These are phyloP conservation scores for Gloeopeniophorella convolvens DNA, from an alignment of 768 basidiomycete species.

Conservation along the genomic window DNA sequence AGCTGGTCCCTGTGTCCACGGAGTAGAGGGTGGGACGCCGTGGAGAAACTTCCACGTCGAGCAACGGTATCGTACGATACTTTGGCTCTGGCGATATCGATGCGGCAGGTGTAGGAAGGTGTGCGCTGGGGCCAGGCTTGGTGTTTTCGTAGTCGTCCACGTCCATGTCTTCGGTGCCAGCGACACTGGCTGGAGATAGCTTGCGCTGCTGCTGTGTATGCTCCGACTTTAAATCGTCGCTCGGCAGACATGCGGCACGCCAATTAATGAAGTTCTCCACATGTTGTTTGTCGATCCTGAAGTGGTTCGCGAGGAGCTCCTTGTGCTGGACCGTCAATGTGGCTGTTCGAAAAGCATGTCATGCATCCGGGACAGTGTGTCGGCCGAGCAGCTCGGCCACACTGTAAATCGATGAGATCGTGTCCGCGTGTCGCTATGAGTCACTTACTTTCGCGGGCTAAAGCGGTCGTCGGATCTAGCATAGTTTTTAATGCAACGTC, in stretches of 20 bases:
- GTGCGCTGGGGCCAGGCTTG: neutral
- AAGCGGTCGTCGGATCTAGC: constrained; percentile 1
- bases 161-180: neutral
- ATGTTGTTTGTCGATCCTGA: constrained; percentile 3
- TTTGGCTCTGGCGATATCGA: constrained; percentile 10
- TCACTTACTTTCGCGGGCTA: constrained; percentile 9
- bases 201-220: neutral
- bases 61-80: neutral
- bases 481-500: neutral
- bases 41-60: neutral
- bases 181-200: neutral
- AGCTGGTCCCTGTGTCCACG: neutral
- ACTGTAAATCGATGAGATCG: neutral
- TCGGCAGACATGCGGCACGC: neutral
- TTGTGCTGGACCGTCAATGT: constrained; percentile 1
- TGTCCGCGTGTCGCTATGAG: neutral
- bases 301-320: constrained; percentile 3
- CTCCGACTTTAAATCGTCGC: neutral
- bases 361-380: constrained; percentile 5
- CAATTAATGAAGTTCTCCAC: constrained; percentile 4
- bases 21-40: neutral
- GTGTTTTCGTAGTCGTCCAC: neutral
- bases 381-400: constrained; percentile 9
- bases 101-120: constrained; percentile 3
- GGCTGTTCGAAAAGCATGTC: constrained; percentile 6